These are phyloP conservation scores for Pythium oligandrum DNA, from an alignment of 352 stramenopile species.

Conservation along the genomic window DNA sequence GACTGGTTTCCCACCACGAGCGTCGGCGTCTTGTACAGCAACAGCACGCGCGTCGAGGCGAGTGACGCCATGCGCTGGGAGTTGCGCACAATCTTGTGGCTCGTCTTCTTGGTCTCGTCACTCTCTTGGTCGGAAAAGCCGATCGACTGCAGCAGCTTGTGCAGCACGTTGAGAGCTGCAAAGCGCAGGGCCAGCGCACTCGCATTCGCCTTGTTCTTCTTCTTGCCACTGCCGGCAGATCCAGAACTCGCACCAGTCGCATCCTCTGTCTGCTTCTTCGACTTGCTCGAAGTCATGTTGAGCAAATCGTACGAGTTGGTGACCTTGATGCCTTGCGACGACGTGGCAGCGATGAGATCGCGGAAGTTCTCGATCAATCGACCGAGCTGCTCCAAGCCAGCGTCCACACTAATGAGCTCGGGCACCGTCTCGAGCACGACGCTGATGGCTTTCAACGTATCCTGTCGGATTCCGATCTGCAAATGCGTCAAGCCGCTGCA, in stretches of 20 bases:
- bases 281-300: constrained; percentile 7
- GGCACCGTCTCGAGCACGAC: constrained; percentile 56
- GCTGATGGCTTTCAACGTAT: constrained; percentile 67
- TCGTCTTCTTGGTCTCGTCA: constrained; percentile 1
- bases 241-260: neutral
- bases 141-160: constrained; percentile 57
- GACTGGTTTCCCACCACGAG: constrained; percentile 31
- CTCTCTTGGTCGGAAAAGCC: constrained; percentile 20
- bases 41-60: constrained; percentile 28
- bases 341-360: constrained; percentile 55
- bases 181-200: constrained; percentile 54
- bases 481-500: constrained; percentile 78
- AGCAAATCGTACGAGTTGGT: constrained; percentile 78
- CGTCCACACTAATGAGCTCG: constrained; percentile 47
- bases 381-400: constrained; percentile 46
- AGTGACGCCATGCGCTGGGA: constrained; percentile 15
- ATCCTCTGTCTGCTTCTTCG: constrained; percentile 2
- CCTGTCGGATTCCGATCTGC: constrained; percentile 67
- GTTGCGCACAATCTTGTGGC: constrained; percentile 4
- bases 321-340: constrained; percentile 69
- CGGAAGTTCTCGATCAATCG: constrained; percentile 78
- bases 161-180: constrained; percentile 53
- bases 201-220: constrained; percentile 37
- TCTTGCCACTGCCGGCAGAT: neutral
- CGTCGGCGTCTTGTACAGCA: constrained; percentile 43